Percentiles rank a stretch among this genome's conserved stretches.
Conservation (phyloP, 257 asterid genomes). For the Plantago major region DNA sequence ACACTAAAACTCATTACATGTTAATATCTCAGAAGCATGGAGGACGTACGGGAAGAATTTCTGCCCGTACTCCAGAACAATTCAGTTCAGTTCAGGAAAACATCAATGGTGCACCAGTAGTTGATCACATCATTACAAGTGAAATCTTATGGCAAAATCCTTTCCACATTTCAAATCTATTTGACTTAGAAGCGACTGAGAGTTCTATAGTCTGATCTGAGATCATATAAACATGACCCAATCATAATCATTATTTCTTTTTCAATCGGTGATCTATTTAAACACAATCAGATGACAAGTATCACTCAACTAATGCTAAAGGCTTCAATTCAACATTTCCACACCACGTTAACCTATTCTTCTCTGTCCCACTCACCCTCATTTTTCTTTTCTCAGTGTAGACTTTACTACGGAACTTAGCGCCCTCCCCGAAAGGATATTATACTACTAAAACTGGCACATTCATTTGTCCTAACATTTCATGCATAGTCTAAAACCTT, state of each 20-base stretch:
- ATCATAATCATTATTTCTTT: background rate
- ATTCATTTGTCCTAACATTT: too few relatives aligned
- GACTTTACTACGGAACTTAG: too few relatives aligned
- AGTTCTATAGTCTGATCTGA: background rate
- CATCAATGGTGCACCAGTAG: background rate
- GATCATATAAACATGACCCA: background rate
- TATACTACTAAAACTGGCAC: too few relatives aligned
- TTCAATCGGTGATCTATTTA: background rate
- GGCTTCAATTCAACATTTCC: background rate
- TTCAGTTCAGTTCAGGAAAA: background rate
- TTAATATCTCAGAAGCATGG: slow-evolving; percentile 11
- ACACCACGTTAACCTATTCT: background rate
- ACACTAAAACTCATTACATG: slow-evolving; percentile 14
- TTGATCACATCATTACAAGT: background rate
- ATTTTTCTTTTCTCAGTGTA: too few relatives aligned
- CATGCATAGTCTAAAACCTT: too few relatives aligned
- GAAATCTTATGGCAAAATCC: background rate
- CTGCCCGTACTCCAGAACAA: background rate
- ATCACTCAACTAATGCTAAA: too few relatives aligned
- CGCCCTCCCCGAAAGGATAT: too few relatives aligned
- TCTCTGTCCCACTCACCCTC: too few relatives aligned
- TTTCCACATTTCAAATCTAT: slow-evolving; percentile 2
- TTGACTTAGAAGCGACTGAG: background rate
- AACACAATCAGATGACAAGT: background rate
- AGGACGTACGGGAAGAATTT: background rate